These are phyloP conservation scores for Lichtheimia ramosa DNA, from an alignment of 371 early-diverging fungal genomes.

Conservation along the genomic window DNA sequence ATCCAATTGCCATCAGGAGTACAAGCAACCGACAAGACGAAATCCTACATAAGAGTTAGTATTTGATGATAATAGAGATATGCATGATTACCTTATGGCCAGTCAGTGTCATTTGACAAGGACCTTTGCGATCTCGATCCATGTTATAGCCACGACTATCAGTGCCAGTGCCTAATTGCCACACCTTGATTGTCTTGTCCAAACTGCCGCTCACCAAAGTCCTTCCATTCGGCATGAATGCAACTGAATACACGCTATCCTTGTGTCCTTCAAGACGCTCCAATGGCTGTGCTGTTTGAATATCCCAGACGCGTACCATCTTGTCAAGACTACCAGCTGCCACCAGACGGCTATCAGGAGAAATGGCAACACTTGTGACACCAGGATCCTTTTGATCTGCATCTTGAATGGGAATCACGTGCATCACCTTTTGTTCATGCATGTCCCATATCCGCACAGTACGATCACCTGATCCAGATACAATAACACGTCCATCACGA, in stretches of 20 bases:
- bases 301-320: conserved; percentile 89
- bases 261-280: conserved; percentile 92
- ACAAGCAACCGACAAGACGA: conserved; percentile 94
- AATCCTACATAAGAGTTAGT: conserved; percentile 61
- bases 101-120: conserved; percentile 51
- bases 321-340: conserved; percentile 87
- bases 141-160: conserved; percentile 30
- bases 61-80: background rate
- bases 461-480: conserved; percentile 92
- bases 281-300: conserved; percentile 68
- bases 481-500: conserved; percentile 82
- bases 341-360: conserved; percentile 69
- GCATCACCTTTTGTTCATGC: conserved; percentile 68
- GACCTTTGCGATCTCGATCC: conserved; percentile 29
- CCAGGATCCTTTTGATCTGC: conserved; percentile 82
- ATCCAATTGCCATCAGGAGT: conserved; percentile 93
- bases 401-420: conserved; percentile 74
- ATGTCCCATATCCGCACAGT: conserved; percentile 85
- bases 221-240: conserved; percentile 89
- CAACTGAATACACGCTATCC: conserved; percentile 94
- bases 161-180: conserved; percentile 66
- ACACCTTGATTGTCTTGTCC: conserved; percentile 90
- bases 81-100: conserved; percentile 50
- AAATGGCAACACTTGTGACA: conserved; percentile 89
- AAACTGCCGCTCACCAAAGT: conserved; percentile 89